Conservation (phyloP, 176 grass and related monocot genomes). For the Bonia amplexicaulis region DNA sequence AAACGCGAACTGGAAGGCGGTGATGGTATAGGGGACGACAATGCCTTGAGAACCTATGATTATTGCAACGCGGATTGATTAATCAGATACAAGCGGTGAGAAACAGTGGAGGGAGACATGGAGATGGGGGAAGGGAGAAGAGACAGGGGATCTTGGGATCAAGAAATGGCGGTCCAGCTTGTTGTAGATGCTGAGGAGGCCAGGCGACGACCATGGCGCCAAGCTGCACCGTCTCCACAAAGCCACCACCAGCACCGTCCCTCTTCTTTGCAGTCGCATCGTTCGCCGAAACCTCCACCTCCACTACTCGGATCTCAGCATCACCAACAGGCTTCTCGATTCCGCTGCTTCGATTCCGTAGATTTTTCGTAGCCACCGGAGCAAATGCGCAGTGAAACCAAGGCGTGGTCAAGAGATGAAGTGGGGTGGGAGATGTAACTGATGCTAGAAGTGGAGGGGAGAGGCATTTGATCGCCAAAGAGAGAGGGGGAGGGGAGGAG, state of each 20-base stretch:
- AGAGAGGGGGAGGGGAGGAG: too few relatives aligned
- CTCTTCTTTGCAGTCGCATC: not conserved
- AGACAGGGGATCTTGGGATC: not conserved
- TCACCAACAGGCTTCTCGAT: too few relatives aligned
- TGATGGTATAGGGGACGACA: slow-evolving; percentile 74
- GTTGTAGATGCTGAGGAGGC: slow-evolving; percentile 77
- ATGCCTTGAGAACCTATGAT: slow-evolving; percentile 57
- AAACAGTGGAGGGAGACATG: not conserved
- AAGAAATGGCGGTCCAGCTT: slow-evolving; percentile 39
- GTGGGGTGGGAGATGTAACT: too few relatives aligned
- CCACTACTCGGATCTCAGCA: not conserved
- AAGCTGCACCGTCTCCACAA: slow-evolving; percentile 32
- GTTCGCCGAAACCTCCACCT: not conserved
- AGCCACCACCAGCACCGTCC: not conserved
- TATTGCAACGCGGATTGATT: not conserved
- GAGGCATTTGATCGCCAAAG: too few relatives aligned
- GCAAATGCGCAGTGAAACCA: slow-evolving; percentile 37
- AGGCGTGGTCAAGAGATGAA: too few relatives aligned
- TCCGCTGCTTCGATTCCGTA: too few relatives aligned
- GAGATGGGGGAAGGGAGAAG: not conserved
- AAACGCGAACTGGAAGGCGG: slow-evolving; percentile 67
- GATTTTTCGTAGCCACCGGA: not conserved
- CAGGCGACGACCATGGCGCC: slow-evolving; percentile 55
- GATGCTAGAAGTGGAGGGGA: too few relatives aligned
- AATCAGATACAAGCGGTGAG: not conserved